phyloP scores from a whole-genome alignment of 1,139 yeast genomes.

The Kurtzmaniella quercitrusa region DNA sequence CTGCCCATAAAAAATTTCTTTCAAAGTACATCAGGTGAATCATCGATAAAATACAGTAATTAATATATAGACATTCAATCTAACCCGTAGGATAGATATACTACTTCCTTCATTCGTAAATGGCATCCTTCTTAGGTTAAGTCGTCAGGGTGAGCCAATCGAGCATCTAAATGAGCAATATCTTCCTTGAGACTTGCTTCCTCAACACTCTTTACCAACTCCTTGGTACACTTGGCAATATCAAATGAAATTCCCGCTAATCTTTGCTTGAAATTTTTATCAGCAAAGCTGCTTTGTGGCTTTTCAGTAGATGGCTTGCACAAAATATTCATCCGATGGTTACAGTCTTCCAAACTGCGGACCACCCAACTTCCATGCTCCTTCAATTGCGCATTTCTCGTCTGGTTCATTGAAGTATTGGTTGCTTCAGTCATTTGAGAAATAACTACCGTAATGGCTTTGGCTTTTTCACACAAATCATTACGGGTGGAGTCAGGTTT shows the following conservation, averaged over 20 bases:
- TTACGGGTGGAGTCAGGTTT: conserved; percentile 76
- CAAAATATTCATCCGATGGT: conserved; percentile 68
- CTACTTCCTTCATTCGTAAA: no score
- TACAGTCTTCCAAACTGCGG: conserved; percentile 79
- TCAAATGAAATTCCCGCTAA: conserved; percentile 95
- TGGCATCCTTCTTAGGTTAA: conserved; percentile 15
- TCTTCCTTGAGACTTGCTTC: conserved; percentile 88
- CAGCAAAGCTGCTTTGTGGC: conserved; percentile 68
- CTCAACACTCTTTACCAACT: conserved; percentile 90
- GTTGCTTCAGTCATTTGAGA: conserved; percentile 90
- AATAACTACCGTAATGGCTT: conserved; percentile 71
- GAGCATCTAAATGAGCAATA: conserved; percentile 50
- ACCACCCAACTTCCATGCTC: conserved; percentile 93
- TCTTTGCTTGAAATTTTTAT: conserved; percentile 85
- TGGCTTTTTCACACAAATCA: conserved; percentile 66
- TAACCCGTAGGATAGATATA: background rate
- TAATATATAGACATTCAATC: background rate
- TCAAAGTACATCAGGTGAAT: conserved; percentile 49
- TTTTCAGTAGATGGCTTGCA: conserved; percentile 47
- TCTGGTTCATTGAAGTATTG: conserved; percentile 82
- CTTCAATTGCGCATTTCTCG: conserved; percentile 74
- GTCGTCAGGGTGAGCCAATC: conserved; percentile 36
- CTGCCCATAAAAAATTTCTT: conserved; percentile 68
- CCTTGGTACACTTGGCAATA: conserved; percentile 93
- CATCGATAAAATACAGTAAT: background rate